Evolutionary conservation across 179 eudicot species (phyloP).

Genomic region (Drosera spatulata): DNA sequence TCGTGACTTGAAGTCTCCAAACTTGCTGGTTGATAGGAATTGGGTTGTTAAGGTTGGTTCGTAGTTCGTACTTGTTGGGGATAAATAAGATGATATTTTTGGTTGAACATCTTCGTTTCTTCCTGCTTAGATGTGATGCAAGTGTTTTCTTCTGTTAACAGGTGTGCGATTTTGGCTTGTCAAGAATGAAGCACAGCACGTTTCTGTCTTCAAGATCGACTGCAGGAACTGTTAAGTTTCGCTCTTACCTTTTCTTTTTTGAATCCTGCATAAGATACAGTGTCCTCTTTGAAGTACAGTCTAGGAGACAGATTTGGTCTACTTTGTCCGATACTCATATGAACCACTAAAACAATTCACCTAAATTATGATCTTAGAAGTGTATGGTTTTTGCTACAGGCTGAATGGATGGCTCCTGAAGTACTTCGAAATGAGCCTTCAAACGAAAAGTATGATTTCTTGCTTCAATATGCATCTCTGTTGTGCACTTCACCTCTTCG

Average conservation of each 20-base stretch:
- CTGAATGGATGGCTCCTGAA: conserved; percentile 99
- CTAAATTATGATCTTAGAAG: too few relatives aligned
- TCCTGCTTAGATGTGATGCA: background rate
- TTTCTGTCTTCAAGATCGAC: conserved; percentile 97
- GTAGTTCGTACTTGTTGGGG: too few relatives aligned
- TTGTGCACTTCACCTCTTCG: too few relatives aligned
- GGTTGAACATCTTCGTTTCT: too few relatives aligned
- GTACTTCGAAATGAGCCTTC: conserved; percentile 97
- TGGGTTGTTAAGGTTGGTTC: conserved; percentile 93
- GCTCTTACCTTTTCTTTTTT: too few relatives aligned
- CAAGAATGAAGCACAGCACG: conserved; percentile 95
- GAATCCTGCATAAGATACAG: too few relatives aligned
- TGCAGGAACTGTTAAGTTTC: conserved; percentile 52
- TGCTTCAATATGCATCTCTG: too few relatives aligned
- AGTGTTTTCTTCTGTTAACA: conserved; percentile 12
- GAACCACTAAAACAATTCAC: too few relatives aligned
- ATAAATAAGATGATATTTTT: too few relatives aligned
- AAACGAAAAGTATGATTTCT: conserved; percentile 74
- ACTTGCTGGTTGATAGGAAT: conserved; percentile 89
- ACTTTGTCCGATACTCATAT: too few relatives aligned
- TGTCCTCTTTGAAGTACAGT: too few relatives aligned
- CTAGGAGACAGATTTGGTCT: too few relatives aligned
- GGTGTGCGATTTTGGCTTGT: conserved; percentile 97
- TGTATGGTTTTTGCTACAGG: conserved; percentile 18
- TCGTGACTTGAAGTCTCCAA: conserved; percentile 97